A percentile compares a stretch with the other conserved stretches of the same genome.
These are phyloP conservation scores for Linum usitatissimum DNA, from an alignment of 345 rosid species.

Conservation along the genomic window DNA sequence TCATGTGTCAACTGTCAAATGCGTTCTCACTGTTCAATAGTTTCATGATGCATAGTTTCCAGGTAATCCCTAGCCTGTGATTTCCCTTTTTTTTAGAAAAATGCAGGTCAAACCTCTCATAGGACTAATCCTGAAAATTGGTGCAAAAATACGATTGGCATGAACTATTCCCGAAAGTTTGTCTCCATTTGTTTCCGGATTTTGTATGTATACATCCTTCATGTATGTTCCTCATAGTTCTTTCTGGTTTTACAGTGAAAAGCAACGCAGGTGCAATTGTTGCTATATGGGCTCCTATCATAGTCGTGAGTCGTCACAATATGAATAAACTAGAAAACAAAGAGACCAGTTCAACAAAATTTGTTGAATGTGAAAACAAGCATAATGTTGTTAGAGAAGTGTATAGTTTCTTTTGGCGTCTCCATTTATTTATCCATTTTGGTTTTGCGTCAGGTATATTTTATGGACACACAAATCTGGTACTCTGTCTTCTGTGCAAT, in stretches of 20 bases:
- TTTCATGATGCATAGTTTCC: background rate
- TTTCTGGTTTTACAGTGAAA: slow-evolving; percentile 41
- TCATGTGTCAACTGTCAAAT: too few relatives aligned
- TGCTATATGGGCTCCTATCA: slow-evolving; percentile 93
- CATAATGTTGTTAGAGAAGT: background rate
- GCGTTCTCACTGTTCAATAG: too few relatives aligned
- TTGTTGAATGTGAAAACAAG: background rate
- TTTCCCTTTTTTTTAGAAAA: slow-evolving; percentile 6
- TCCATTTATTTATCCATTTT: slow-evolving; percentile 7
- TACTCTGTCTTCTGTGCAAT: slow-evolving; percentile 89
- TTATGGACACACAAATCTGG: slow-evolving; percentile 98
- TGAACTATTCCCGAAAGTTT: slow-evolving; percentile 80
- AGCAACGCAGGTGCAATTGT: slow-evolving; percentile 82
- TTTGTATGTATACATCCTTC: slow-evolving; percentile 10
- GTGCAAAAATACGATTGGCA: slow-evolving; percentile 71
- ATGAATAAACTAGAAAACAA: background rate
- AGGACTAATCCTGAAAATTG: slow-evolving; percentile 57
- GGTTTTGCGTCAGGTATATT: slow-evolving; percentile 52
- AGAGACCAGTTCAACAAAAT: background rate
- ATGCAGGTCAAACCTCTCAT: slow-evolving; percentile 85
- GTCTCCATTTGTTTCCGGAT: slow-evolving; percentile 1
- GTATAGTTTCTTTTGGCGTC: slow-evolving; percentile 2
- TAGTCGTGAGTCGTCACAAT: slow-evolving; percentile 46
- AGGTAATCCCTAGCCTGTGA: too few relatives aligned
- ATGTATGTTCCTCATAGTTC: slow-evolving; percentile 12